phyloP scores from a whole-genome alignment of 257 asterid species.

The Nicotiana paniculata region DNA sequence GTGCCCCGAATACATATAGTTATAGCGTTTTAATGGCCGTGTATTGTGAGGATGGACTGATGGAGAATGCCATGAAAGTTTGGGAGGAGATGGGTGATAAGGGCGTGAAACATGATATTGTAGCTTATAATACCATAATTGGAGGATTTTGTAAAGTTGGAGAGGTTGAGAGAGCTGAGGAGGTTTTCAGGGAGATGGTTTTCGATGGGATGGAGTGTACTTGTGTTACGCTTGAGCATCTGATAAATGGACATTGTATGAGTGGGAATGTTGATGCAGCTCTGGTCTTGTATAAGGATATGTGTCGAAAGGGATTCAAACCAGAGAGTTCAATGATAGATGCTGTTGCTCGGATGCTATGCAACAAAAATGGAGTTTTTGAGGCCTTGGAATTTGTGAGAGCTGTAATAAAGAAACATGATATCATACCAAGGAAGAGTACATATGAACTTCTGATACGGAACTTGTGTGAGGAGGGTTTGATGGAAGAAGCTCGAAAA shows the following conservation, averaged over 20 bases:
- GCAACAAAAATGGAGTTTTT: slow-evolving; percentile 28
- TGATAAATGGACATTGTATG: slow-evolving; percentile 59
- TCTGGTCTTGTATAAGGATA: slow-evolving; percentile 45
- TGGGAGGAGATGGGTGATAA: slow-evolving; percentile 52
- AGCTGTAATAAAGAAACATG: slow-evolving; percentile 34
- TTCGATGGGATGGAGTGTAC: slow-evolving; percentile 48
- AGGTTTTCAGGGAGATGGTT: slow-evolving; percentile 57
- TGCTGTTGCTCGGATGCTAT: slow-evolving; percentile 42
- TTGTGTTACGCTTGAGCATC: slow-evolving; percentile 61
- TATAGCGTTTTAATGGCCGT: slow-evolving; percentile 53
- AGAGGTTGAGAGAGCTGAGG: slow-evolving; percentile 61
- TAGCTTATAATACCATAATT: slow-evolving; percentile 61
- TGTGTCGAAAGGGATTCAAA: slow-evolving; percentile 45
- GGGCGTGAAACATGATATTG: slow-evolving; percentile 40
- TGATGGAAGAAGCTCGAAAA: slow-evolving; percentile 57
- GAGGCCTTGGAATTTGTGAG: slow-evolving; percentile 40
- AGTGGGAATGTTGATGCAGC: slow-evolving; percentile 40
- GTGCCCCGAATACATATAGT: slow-evolving; percentile 53
- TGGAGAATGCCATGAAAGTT: slow-evolving; percentile 53
- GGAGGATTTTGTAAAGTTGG: slow-evolving; percentile 59
- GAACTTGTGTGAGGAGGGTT: slow-evolving; percentile 57
- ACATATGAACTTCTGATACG: slow-evolving; percentile 42
- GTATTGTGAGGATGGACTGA: slow-evolving; percentile 43
- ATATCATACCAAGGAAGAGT: slow-evolving; percentile 34
- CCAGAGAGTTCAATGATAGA: slow-evolving; percentile 48